Evolutionary conservation across 2,329 filamentous ascomycete species (phyloP).

Genomic region (Neurospora sp.): DNA sequence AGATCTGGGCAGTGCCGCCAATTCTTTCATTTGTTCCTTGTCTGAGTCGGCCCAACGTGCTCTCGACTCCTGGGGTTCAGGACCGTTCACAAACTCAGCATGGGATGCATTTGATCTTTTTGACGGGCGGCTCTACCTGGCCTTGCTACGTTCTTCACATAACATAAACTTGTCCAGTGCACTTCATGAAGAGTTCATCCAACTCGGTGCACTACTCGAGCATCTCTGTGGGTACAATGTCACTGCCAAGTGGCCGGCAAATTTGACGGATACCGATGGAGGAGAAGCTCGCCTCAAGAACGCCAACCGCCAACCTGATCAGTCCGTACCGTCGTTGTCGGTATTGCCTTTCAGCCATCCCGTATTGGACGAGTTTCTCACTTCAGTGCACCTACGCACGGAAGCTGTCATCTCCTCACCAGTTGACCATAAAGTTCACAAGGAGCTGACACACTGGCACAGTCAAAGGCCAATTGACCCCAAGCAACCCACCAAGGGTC

Average conservation of each 20-base stretch:
- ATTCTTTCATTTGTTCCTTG: constrained; percentile 4
- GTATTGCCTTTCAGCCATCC: constrained; percentile 39
- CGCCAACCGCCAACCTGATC: neutral
- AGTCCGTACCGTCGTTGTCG: neutral
- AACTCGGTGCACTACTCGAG: constrained; percentile 7
- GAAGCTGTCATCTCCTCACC: constrained; percentile 13
- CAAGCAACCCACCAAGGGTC: constrained; percentile 21
- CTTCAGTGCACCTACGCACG: constrained; percentile 28
- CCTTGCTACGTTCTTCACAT: constrained; percentile 1
- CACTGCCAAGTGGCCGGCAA: neutral
- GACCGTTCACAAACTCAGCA: neutral
- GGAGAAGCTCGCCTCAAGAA: neutral
- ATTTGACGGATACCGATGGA: neutral
- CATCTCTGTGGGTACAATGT: neutral
- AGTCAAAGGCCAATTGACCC: constrained; percentile 41
- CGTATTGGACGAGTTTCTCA: constrained; percentile 35
- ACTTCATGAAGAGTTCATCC: constrained; percentile 1
- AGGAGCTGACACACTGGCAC: constrained; percentile 51
- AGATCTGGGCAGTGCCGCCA: neutral
- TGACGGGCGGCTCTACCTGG: constrained; percentile 15
- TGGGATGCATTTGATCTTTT: constrained; percentile 19
- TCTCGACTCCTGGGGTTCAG: neutral
- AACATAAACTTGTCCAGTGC: constrained; percentile 2
- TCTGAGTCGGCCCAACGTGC: neutral
- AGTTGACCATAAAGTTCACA: constrained; percentile 27